phyloP scores from a whole-genome alignment of 192 early-diverging fungal species.

The Coemansia guatemalensis region DNA sequence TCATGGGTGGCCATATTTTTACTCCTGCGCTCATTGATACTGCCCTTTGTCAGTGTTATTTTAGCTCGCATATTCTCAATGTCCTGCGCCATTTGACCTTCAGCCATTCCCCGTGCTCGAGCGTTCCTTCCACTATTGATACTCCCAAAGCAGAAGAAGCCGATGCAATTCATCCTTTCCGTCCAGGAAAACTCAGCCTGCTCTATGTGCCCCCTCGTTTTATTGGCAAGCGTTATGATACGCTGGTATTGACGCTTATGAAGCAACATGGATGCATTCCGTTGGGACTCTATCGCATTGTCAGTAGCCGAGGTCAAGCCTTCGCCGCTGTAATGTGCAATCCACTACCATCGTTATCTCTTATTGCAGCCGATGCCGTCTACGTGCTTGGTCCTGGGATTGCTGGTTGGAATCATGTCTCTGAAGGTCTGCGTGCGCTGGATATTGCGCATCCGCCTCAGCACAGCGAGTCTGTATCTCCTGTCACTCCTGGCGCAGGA shows the following conservation, averaged over 20 bases:
- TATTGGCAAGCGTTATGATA: conserved; percentile 37
- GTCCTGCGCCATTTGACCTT: conserved; percentile 46
- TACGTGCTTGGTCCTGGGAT: conserved; percentile 45
- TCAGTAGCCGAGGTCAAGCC: conserved; percentile 28
- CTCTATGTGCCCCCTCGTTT: conserved; percentile 34
- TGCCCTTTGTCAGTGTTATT: conserved; percentile 51
- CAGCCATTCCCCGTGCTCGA: conserved; percentile 19
- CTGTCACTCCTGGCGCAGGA: not conserved
- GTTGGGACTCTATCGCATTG: conserved; percentile 45
- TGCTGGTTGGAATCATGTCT: conserved; percentile 30
- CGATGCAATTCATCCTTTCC: conserved; percentile 7
- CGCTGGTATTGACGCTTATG: conserved; percentile 43
- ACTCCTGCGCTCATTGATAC: conserved; percentile 49
- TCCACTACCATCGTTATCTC: conserved; percentile 22
- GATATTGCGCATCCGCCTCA: no score
- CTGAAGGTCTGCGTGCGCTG: conserved; percentile 15
- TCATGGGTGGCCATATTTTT: no score
- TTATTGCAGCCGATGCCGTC: conserved; percentile 33
- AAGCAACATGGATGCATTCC: conserved; percentile 43
- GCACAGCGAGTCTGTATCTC: conserved; percentile 3
- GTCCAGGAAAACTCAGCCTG: conserved; percentile 22
- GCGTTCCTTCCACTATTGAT: not conserved
- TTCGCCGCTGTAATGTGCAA: conserved; percentile 53
- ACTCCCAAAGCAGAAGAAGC: conserved; percentile 18
- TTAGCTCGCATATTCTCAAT: conserved; percentile 53